A percentile compares a stretch with the other conserved stretches of the same genome.
Evolutionary conservation across 2,329 filamentous ascomycete species (phyloP).

Genomic region (Immersiporthe knoxdaviesiana): DNA sequence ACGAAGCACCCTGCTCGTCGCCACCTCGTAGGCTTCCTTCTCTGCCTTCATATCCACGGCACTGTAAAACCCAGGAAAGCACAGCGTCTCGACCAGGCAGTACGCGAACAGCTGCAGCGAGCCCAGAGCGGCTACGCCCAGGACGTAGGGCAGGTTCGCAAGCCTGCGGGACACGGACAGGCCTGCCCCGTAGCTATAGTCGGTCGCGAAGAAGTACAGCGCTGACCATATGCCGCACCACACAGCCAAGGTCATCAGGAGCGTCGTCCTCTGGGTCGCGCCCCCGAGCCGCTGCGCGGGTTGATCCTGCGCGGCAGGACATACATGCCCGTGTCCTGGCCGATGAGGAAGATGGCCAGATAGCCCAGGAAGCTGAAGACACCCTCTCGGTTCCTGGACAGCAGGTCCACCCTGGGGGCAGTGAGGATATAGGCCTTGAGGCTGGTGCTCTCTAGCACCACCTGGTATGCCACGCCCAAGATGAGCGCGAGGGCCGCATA

Average conservation of each 20-base stretch:
- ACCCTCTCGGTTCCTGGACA: constrained; percentile 92
- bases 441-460: constrained; percentile 73
- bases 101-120: constrained; percentile 79
- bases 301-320: constrained; percentile 67
- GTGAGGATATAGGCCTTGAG: constrained; percentile 83
- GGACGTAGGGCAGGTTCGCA: constrained; percentile 89
- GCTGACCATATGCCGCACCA: constrained; percentile 71
- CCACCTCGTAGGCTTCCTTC: constrained; percentile 63
- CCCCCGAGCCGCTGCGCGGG: constrained; percentile 47
- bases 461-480: constrained; percentile 72
- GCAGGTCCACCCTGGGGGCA: constrained; percentile 74
- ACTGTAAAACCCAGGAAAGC: constrained; percentile 75
- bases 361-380: constrained; percentile 96
- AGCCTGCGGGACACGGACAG: constrained; percentile 83
- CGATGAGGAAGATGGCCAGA: constrained; percentile 89
- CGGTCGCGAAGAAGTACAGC: constrained; percentile 72
- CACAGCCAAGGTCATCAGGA: constrained; percentile 65
- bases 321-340: constrained; percentile 80
- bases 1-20: constrained; percentile 79
- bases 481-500: constrained; percentile 75
- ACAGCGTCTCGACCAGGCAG: constrained; percentile 73
- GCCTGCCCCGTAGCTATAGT: constrained; percentile 70
- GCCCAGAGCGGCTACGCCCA: constrained; percentile 95
- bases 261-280: constrained; percentile 54
- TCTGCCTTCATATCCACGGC: constrained; percentile 60